phyloP scores from a whole-genome alignment of 2,329 filamentous ascomycete species.

The Penicillium sp. region DNA sequence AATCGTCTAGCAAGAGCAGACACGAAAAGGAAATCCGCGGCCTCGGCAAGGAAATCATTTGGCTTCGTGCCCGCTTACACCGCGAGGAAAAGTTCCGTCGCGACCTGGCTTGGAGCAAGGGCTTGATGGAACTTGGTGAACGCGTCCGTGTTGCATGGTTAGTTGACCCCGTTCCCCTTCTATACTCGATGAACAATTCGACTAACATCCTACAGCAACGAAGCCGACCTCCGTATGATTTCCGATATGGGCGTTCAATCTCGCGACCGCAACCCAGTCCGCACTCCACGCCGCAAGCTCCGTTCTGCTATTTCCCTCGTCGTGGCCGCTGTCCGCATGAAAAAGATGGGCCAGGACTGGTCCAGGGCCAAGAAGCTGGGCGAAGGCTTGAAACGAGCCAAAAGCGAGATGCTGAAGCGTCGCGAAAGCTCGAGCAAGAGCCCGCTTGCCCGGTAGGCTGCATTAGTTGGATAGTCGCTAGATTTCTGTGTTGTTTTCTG shows the following conservation, averaged over 20 bases:
- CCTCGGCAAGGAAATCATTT: conserved; percentile 84
- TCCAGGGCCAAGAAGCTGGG: conserved; percentile 42
- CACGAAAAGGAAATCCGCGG: conserved; percentile 70
- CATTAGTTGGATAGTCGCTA: conserved; percentile 19
- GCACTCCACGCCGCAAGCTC: conserved; percentile 42
- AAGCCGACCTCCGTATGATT: conserved; percentile 82
- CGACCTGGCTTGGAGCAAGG: conserved; percentile 83
- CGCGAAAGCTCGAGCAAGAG: conserved; percentile 32
- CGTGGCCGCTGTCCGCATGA: conserved; percentile 48
- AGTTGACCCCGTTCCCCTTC: conserved; percentile 40
- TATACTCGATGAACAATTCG: conserved; percentile 2
- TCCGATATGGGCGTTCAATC: conserved; percentile 72
- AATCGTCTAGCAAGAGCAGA: conserved; percentile 44
- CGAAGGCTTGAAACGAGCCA: conserved; percentile 44
- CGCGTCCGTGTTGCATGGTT: conserved; percentile 68
- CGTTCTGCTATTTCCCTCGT: conserved; percentile 43
- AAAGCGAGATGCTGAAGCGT: conserved; percentile 40
- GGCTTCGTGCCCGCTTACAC: conserved; percentile 76
- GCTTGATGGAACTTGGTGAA: conserved; percentile 79
- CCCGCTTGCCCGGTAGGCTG: conserved; percentile 13
- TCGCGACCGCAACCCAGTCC: conserved; percentile 30
- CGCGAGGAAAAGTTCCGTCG: conserved; percentile 77
- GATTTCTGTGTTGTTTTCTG: conserved; percentile 21
- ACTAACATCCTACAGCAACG: conserved; percentile 67
- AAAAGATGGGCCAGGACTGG: conserved; percentile 47